phyloP scores from a whole-genome alignment of 257 asterid genomes.

The Solanum boliviense region DNA sequence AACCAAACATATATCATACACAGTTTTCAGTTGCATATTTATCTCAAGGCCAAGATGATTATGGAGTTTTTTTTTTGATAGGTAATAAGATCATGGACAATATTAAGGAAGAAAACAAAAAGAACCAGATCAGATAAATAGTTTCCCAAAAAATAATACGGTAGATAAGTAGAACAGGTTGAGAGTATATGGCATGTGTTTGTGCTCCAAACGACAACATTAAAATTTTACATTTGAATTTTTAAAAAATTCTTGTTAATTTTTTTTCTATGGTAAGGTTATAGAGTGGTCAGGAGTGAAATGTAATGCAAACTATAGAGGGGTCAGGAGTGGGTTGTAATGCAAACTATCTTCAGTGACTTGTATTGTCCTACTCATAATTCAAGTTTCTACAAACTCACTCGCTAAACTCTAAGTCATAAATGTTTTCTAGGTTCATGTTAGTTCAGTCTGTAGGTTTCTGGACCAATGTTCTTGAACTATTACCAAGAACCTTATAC shows the following conservation, averaged over 20 bases:
- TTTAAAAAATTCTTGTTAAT: not conserved
- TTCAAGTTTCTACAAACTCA: not conserved
- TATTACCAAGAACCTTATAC: not conserved
- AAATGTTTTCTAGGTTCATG: not conserved
- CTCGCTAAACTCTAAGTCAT: not conserved
- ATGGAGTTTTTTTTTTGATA: not conserved
- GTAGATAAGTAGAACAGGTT: not conserved
- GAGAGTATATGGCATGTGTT: not conserved
- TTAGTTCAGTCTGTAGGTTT: not conserved
- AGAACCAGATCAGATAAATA: not conserved
- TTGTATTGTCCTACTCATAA: not conserved
- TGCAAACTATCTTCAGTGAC: not conserved
- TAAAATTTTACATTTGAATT: not conserved
- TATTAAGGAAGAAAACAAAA: not conserved
- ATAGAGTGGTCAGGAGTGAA: not conserved
- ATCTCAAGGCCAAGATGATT: not conserved
- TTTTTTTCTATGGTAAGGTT: not conserved
- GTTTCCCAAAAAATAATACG: not conserved
- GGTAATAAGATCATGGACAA: not conserved
- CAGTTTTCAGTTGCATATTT: not conserved
- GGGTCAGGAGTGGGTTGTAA: not conserved
- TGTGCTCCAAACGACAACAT: not conserved
- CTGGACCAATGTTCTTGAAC: not conserved
- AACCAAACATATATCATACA: not conserved
- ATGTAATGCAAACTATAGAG: not conserved